These are phyloP conservation scores for Caryopteris hybrid DNA, from an alignment of 305 asterid species.

Conservation along the genomic window DNA sequence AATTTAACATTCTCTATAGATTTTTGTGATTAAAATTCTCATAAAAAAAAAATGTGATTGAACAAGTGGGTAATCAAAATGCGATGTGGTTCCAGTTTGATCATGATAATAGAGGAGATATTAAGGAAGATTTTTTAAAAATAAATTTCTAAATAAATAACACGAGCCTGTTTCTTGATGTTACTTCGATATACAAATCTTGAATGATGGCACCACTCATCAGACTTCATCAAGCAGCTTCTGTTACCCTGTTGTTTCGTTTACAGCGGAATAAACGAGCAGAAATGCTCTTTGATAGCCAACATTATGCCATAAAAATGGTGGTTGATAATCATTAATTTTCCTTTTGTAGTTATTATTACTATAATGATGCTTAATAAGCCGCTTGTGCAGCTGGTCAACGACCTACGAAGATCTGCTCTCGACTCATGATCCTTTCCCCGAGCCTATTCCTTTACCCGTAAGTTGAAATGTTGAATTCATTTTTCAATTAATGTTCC, in stretches of 20 bases:
- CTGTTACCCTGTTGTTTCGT: not conserved
- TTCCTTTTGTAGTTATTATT: not conserved
- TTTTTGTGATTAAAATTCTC: not conserved
- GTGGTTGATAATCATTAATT: not conserved
- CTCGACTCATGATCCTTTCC: conserved; percentile 66
- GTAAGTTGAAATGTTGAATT: conserved; percentile 53
- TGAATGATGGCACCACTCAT: too few relatives aligned
- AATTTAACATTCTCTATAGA: not conserved
- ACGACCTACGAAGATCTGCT: conserved; percentile 81
- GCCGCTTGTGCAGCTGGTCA: conserved; percentile 71
- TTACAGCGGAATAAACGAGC: not conserved
- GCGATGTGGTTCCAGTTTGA: too few relatives aligned
- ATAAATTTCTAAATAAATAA: not conserved
- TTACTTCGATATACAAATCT: not conserved
- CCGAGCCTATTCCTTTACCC: conserved; percentile 65
- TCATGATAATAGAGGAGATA: not conserved
- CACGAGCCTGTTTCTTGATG: not conserved
- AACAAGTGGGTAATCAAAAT: not conserved
- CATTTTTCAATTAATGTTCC: not conserved
- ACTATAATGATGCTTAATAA: not conserved
- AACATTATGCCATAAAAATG: not conserved
- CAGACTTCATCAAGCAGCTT: not conserved
- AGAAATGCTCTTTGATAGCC: not conserved
- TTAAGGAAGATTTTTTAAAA: too few relatives aligned
- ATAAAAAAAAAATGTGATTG: not conserved